A percentile compares a stretch with the other conserved stretches of the same genome.
phyloP scores from a whole-genome alignment of 768 basidiomycete species.

The Zangia roseola region DNA sequence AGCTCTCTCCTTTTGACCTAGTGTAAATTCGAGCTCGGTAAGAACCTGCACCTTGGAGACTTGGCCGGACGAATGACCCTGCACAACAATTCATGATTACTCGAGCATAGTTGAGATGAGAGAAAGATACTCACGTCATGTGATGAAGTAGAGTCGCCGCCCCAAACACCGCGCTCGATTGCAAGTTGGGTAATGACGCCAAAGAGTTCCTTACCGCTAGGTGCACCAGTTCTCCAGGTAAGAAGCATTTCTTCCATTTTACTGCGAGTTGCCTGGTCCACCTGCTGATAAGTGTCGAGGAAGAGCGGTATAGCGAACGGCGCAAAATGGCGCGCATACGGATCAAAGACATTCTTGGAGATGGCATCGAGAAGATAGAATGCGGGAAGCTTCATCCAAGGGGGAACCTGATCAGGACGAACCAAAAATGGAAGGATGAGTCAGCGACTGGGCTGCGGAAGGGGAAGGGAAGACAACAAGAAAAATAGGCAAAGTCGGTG shows the following conservation, averaged over 20 bases:
- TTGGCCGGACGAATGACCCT: constrained; percentile 40
- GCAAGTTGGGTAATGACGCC: constrained; percentile 74
- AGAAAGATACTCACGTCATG: constrained; percentile 37
- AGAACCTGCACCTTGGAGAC: constrained; percentile 79
- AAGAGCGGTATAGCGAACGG: constrained; percentile 81
- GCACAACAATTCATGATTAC: constrained; percentile 19
- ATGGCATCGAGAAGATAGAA: constrained; percentile 97
- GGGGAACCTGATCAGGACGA: constrained; percentile 63
- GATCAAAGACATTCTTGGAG: constrained; percentile 92
- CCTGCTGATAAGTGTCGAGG: constrained; percentile 82
- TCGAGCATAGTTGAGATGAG: not conserved
- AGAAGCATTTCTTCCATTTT: constrained; percentile 99
- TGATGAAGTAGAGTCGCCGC: constrained; percentile 43
- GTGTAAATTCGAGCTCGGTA: constrained; percentile 77
- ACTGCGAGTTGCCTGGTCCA: constrained; percentile 78
- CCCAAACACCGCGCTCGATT: constrained; percentile 86
- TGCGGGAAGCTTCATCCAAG: constrained; percentile 87
- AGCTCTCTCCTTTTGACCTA: constrained; percentile 76
- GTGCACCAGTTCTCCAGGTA: constrained; percentile 90
- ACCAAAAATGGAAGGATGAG: constrained; percentile 48
- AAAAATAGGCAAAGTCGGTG: constrained; percentile 33
- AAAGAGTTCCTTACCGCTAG: constrained; percentile 80
- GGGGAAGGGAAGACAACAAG: constrained; percentile 4
- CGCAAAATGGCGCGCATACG: constrained; percentile 85
- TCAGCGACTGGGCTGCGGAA: constrained; percentile 49